Percentiles rank a stretch among this genome's conserved stretches.
Conservation (phyloP, 106 monocot genomes). For the Posidonia australis region DNA sequence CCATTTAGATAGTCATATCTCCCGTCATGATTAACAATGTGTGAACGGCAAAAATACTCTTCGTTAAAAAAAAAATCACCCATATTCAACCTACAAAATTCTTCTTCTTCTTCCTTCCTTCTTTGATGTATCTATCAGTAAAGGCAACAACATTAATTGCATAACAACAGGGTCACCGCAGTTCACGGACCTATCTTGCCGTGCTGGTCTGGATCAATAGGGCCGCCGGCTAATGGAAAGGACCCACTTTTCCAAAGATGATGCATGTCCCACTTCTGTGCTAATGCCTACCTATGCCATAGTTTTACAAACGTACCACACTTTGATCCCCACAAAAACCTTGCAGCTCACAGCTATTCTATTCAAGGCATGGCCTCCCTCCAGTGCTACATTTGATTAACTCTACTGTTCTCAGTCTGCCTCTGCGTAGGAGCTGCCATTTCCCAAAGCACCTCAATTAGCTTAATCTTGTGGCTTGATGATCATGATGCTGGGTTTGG, state of each 20-base stretch:
- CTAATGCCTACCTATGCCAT: slow-evolving; percentile 4
- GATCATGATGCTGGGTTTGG: no score
- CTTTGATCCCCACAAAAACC: neutral
- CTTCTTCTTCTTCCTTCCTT: no score
- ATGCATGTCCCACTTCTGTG: neutral
- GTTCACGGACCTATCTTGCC: neutral
- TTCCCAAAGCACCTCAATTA: neutral
- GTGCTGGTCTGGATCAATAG: slow-evolving; percentile 1
- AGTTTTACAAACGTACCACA: neutral
- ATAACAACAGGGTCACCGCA: neutral
- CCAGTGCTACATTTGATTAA: neutral
- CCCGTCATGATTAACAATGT: no score
- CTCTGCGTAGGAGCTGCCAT: neutral
- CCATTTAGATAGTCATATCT: no score
- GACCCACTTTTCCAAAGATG: neutral
- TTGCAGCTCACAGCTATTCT: neutral
- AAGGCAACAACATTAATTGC: neutral
- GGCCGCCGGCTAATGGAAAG: slow-evolving; percentile 5
- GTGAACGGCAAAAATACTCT: no score
- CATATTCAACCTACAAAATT: no score
- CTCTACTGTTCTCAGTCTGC: neutral
- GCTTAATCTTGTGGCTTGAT: no score
- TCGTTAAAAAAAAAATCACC: no score
- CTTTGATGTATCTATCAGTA: no score
- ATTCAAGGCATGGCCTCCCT: neutral